Evolutionary conservation across 805 yeast genomes (phyloP), one percentile per base, ranked within the genome.

Genomic region (Saturnispora galanensis): DNA sequence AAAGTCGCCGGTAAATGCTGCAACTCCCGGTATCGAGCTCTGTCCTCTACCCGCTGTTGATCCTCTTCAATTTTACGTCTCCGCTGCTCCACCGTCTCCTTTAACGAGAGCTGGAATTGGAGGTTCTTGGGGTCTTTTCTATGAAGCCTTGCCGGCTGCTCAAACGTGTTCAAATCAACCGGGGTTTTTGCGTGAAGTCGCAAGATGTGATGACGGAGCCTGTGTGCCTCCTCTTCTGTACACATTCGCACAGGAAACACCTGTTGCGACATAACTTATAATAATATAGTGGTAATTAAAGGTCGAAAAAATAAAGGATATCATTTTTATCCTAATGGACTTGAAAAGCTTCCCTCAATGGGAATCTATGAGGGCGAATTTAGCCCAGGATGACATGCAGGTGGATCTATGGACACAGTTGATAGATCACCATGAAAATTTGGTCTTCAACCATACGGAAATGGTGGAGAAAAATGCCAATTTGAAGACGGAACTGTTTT

Each of bases 111-210:
- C 61, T 87, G 94, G 57, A 84, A 84, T 60, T 89, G 96, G 58
- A 90, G 68, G 59, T 86, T 85, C 56, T 87, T 77, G 1, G 98
- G 96, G 62, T 90, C 97, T 58, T 90, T 89, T 53, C 97, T 73
- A 61, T 89, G 97, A 58, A 90, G 67, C 54, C 96, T 69, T 15
- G 89, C 81, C 0, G 98, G 98, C 47, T 75, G 74, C 45, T 78
- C 80, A 60, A 90, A 93, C 31, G 68, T 65, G 34, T 69, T 64
- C 10, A 93, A 90, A 50, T 86, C 86, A 31, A 93, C 81, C 38
- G 11, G 28, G 5, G 36, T 7, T 21, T 33, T 38, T 9, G 46
- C 26, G 28, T 43, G 46, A 15, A 43, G 38, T 11, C 38, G 17
- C 17, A 43, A 29, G 29, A 43, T 31, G 31, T 43, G 39, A 12